A percentile compares a stretch with the other conserved stretches of the same genome.
These are phyloP conservation scores for Arthromyces matolae DNA, from an alignment of 768 basidiomycete genomes.

Conservation along the genomic window DNA sequence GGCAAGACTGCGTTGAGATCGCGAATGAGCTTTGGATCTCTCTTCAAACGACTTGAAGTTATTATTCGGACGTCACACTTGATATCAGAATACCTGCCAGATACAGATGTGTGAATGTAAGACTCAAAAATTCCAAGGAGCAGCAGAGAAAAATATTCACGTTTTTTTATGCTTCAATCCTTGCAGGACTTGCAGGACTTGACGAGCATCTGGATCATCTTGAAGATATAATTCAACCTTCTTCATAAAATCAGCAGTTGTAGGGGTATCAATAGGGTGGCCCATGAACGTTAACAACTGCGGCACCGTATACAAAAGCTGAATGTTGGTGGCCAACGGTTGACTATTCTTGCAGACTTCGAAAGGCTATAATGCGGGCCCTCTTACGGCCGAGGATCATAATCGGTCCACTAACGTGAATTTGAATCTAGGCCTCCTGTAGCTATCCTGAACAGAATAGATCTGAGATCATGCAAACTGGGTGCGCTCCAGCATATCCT, in stretches of 20 bases:
- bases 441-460: too few species aligned
- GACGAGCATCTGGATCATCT: background rate
- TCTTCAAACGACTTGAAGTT: slow-evolving; percentile 1
- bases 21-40: slow-evolving; percentile 5
- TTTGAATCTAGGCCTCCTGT: too few species aligned
- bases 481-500: too few species aligned
- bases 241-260: background rate
- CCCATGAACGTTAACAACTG: too few species aligned
- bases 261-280: slow-evolving; percentile 6
- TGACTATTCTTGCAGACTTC: background rate
- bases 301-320: too few species aligned
- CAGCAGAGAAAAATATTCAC: too few species aligned
- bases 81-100: background rate
- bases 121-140: too few species aligned
- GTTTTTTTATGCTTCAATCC: too few species aligned
- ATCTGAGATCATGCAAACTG: too few species aligned
- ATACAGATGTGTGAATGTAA: too few species aligned
- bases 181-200: background rate
- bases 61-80: background rate
- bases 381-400: background rate
- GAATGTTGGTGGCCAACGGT: too few species aligned
- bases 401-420: too few species aligned
- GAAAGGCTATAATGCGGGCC: background rate
- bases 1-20: slow-evolving; percentile 13
- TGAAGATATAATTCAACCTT: background rate